These are phyloP conservation scores for Drosera capensis DNA, from an alignment of 148 eudicot species.

Conservation along the genomic window DNA sequence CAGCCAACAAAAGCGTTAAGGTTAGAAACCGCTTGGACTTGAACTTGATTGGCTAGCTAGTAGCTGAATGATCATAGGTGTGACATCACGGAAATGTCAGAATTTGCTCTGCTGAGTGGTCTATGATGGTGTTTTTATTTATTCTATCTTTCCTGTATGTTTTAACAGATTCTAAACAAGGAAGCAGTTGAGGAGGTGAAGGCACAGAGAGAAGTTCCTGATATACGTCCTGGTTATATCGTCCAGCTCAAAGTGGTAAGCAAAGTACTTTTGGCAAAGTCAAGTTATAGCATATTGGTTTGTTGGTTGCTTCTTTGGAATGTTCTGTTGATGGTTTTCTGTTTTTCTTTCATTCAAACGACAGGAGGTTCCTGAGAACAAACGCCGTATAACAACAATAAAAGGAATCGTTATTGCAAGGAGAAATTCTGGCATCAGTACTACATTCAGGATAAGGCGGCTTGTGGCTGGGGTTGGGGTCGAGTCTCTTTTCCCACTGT, in stretches of 20 bases:
- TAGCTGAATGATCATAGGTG: too few relatives aligned
- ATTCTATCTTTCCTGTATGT: too few relatives aligned
- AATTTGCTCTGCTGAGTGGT: too few relatives aligned
- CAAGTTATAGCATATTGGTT: too few relatives aligned
- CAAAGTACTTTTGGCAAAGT: not conserved
- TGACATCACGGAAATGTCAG: too few relatives aligned
- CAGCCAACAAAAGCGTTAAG: too few relatives aligned
- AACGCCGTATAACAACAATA: conserved; percentile 53
- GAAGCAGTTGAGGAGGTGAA: conserved; percentile 84
- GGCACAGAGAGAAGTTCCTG: conserved; percentile 60
- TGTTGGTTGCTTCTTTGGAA: not conserved
- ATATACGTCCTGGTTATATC: conserved; percentile 76
- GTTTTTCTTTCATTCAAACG: conserved; percentile 8
- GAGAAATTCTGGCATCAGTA: conserved; percentile 74
- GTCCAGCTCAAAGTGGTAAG: conserved; percentile 86
- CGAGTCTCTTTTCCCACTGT: conserved; percentile 82
- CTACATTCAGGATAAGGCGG: conserved; percentile 73
- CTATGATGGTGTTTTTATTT: too few relatives aligned
- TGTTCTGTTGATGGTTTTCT: not conserved
- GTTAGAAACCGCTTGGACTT: too few relatives aligned
- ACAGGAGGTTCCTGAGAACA: conserved; percentile 89
- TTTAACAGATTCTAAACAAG: conserved; percentile 72
- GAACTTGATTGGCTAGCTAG: too few relatives aligned
- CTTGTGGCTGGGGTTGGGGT: conserved; percentile 75
- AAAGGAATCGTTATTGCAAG: conserved; percentile 91